Conservation (phyloP, 208 protist species). For the Naegleria gruberi region DNA sequence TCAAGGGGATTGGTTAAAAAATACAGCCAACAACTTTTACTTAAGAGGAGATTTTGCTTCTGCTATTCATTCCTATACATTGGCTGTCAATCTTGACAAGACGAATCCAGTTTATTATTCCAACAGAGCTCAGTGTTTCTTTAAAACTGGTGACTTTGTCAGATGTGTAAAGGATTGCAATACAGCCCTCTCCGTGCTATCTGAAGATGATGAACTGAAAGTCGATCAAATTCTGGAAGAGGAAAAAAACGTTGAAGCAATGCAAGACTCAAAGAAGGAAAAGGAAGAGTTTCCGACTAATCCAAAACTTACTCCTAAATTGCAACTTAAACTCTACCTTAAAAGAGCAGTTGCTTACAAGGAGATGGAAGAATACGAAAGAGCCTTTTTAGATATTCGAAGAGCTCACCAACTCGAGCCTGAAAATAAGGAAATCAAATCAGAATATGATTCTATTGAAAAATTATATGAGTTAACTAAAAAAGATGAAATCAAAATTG, state of each 20-base stretch:
- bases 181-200: neutral
- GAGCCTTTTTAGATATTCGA: neutral
- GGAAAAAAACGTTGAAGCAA: neutral
- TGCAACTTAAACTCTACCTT: neutral
- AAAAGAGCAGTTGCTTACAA: neutral
- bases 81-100: neutral
- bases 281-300: neutral
- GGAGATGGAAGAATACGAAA: neutral
- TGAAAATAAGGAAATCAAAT: neutral
- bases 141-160: neutral
- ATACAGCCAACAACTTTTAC: constrained; percentile 8
- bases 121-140: constrained; percentile 1
- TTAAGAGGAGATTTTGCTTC: neutral
- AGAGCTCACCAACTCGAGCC: neutral
- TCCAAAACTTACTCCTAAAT: neutral
- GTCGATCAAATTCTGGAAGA: neutral
- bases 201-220: neutral
- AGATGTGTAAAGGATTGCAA: neutral
- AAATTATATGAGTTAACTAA: too few relatives aligned
- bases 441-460: neutral
- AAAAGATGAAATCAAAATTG: too few relatives aligned
- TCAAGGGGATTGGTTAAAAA: constrained; percentile 1
- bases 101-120: neutral
- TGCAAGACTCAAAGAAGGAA: neutral
- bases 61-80: neutral